Evolutionary conservation across 768 basidiomycete genomes (phyloP), one percentile per base, ranked within the genome.

Genomic region (Phylloporus sp.): DNA sequence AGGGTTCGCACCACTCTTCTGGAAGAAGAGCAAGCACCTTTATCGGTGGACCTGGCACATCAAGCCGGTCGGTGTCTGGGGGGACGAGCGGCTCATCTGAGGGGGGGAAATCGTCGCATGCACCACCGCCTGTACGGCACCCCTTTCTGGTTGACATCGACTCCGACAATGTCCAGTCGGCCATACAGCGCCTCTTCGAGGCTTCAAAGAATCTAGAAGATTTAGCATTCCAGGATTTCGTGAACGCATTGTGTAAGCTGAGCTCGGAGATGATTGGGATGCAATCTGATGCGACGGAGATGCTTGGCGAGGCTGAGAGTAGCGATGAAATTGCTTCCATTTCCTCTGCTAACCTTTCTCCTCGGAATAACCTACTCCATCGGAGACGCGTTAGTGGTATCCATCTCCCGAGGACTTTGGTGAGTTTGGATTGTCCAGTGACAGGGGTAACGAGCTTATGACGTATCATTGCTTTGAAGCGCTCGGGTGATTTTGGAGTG

Each of bases 401-500:
- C 24, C 88, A 89, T 64, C 74, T 93, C 16, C 86, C 88, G 0
- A 80, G 84, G 44, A 86, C 86, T 3, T 70, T 89, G 72, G 89
- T 91, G 56, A 61, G 87, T 73, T 52, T 6, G 18, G 1, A 45
- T 48, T 50, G 20, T 20, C 38, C 11, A 10, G 18, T 20, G n/a
- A 18, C 10, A 11, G 36, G 0, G 16, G 27, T 28, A 9, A 39
- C 43, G n/a, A 29, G 44, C 29, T 49, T 6, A 34, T 7, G 45
- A 18, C 24, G 26, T 18, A 51, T 48, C 29, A 41, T 16, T 6
- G 26, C 27, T n/a, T 57, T 43, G 22, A 53, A 93, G 89, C 80
- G 88, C n/a, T 80, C 88, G 0, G 91, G 90, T 0, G 95, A 99
- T 56, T 98, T 97, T 72, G 91, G 92, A n/a, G 85, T 97, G 50